Percentiles rank a stretch among this genome's conserved stretches.
Evolutionary conservation across 2,329 filamentous ascomycete genomes (phyloP).

Genomic region (Trichoderma harzianum): DNA sequence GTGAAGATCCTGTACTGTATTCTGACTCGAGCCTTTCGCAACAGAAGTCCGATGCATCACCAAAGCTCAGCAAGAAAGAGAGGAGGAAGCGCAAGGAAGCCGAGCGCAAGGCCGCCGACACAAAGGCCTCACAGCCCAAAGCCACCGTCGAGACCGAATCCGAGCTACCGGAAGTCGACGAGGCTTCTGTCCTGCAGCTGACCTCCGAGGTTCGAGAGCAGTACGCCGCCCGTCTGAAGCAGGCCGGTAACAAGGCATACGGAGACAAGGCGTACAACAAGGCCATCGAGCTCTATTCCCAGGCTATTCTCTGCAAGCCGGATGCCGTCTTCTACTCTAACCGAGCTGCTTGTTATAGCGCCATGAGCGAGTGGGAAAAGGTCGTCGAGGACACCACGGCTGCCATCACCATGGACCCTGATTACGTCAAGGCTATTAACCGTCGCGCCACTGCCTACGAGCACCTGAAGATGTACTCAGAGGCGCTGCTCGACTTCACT

Average conservation of each 20-base stretch:
- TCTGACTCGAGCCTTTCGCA: neutral
- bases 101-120: constrained; percentile 54
- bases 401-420: constrained; percentile 85
- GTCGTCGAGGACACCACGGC: constrained; percentile 96
- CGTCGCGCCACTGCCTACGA: constrained; percentile 95
- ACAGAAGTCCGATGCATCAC: constrained; percentile 48
- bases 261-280: constrained; percentile 89
- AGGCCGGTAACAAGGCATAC: constrained; percentile 93
- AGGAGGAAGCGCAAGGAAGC: constrained; percentile 82
- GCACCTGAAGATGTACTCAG: constrained; percentile 84
- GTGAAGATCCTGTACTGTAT: neutral
- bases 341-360: constrained; percentile 95
- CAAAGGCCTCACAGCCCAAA: constrained; percentile 43
- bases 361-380: constrained; percentile 87
- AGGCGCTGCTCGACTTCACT: constrained; percentile 94
- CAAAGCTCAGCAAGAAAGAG: constrained; percentile 86
- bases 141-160: constrained; percentile 56
- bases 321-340: constrained; percentile 99
- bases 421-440: constrained; percentile 98
- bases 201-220: constrained; percentile 71
- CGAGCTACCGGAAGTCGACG: constrained; percentile 66
- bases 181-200: constrained; percentile 51
- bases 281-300: constrained; percentile 91
- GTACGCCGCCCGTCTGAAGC: constrained; percentile 88
- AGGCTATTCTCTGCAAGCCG: constrained; percentile 94